Base-by-base conservation (phyloP, 345 rosid species). In the Psidium friedrichsthalianum region DNA sequence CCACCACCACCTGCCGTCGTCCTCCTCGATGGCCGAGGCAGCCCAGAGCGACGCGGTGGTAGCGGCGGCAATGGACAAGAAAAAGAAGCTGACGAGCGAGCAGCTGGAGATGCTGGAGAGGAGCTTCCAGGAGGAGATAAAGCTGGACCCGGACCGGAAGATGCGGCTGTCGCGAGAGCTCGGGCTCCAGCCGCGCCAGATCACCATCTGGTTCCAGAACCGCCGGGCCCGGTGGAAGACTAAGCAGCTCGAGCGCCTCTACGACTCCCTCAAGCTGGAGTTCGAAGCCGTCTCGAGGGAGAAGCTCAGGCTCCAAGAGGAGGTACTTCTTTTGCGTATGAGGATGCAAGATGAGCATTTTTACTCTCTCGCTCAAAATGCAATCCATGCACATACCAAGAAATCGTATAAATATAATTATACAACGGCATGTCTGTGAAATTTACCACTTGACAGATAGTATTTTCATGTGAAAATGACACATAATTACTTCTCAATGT, bases 161-260 rank as follows among this genome's bases (percentile, higher is more conserved):
- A 93, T 94, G 94, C 93, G 90, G 91, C 93, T 97, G 78, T 93
- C 98, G 18, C 90, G 89, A 59, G 99, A 95, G 49, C 94, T 97
- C 29, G 96, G 99, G 64, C 94, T 95, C 16, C 96, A 95, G 85
- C 98, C 99, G 1, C 90, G 97, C 76, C 98, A 97, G 87, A 92
- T 95, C 54, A 96, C 98, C 5, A 95, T 95, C 59, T 97, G 99
- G 99, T 97, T 97, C 85, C 99, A 95, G 87, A 95, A 94, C 90
- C 91, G 95, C 81, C 94, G 97, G 47, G 96, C 98, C 8, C 88
- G 98, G 55, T 97, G 99, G 98, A 97, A 97, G 88, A 89, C 94
- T 42, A 95, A 95, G 91, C 95, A 95, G 87, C 95, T 95, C 13
- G 97, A 93, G 86, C 92, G 92, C 84, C 91, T 93, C 40, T 97